These are phyloP conservation scores for Dioscorea alata DNA, from an alignment of 106 monocot species.

Conservation along the genomic window DNA sequence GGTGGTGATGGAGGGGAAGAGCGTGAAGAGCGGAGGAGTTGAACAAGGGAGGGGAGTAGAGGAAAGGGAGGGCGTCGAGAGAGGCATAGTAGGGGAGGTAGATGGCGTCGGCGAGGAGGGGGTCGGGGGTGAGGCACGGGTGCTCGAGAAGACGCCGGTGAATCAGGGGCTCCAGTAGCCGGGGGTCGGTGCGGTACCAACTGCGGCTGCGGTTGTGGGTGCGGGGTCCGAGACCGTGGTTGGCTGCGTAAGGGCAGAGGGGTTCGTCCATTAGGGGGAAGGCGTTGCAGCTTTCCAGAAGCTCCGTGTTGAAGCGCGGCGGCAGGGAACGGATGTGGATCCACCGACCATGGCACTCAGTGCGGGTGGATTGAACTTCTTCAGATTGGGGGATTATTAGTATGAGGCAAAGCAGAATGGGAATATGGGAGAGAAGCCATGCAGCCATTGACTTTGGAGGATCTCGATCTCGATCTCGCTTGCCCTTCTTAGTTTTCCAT, in stretches of 20 bases:
- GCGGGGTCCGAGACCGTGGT: slow-evolving; percentile 68
- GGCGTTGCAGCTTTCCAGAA: slow-evolving; percentile 50
- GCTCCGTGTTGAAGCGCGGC: slow-evolving; percentile 51
- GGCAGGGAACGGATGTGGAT: slow-evolving; percentile 76
- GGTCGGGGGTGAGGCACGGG: slow-evolving; percentile 57
- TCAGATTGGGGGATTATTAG: background rate
- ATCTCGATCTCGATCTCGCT: no score
- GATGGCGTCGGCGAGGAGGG: slow-evolving; percentile 56
- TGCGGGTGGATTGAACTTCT: background rate
- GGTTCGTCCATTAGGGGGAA: slow-evolving; percentile 25
- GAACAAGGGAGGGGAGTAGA: slow-evolving; percentile 40
- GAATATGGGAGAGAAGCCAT: no score
- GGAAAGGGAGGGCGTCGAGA: slow-evolving; percentile 55
- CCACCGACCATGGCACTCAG: slow-evolving; percentile 44
- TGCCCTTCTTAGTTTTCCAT: no score
- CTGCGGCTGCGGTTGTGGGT: slow-evolving; percentile 51
- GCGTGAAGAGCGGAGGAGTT: slow-evolving; percentile 60
- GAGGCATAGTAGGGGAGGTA: slow-evolving; percentile 72
- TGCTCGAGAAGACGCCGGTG: slow-evolving; percentile 75
- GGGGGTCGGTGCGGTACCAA: slow-evolving; percentile 75
- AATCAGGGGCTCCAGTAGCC: slow-evolving; percentile 74
- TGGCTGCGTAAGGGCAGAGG: slow-evolving; percentile 48
- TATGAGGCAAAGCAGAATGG: no score
- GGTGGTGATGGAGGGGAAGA: slow-evolving; percentile 33
- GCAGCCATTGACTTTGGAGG: no score